Conservation (phyloP, 805 yeast species). For the Trichomonascus vanleenenianus region DNA sequence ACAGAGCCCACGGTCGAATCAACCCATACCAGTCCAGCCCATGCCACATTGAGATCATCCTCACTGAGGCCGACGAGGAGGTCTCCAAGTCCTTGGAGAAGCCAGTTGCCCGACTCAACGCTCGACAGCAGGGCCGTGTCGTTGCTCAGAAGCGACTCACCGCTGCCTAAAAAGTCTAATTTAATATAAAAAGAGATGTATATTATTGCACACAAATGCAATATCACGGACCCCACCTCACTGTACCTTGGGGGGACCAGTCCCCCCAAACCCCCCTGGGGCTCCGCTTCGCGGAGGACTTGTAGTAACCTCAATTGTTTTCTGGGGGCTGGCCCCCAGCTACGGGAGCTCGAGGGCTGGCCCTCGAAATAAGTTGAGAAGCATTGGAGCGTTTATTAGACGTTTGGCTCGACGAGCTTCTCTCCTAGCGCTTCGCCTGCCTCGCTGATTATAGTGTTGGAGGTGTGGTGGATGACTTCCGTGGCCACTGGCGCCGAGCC, state of each 20-base stretch:
- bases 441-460: not conserved
- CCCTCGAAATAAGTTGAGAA: no score
- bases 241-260: no score
- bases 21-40: constrained; percentile 99
- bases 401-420: not conserved
- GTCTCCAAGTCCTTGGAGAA: constrained; percentile 84
- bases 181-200: not conserved
- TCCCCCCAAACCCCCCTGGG: no score
- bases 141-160: constrained; percentile 82
- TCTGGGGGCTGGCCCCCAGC: no score
- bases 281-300: no score
- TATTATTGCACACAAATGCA: not conserved
- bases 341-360: no score
- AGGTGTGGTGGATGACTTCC: constrained; percentile 3
- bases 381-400: no score
- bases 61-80: constrained; percentile 91
- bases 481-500: constrained; percentile 5
- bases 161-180: constrained; percentile 34
- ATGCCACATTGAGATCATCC: constrained; percentile 95
- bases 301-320: no score
- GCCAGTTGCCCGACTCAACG: constrained; percentile 61
- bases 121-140: constrained; percentile 90
- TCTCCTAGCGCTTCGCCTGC: not conserved
- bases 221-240: no score
- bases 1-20: constrained; percentile 99